Evolutionary conservation across 2,329 filamentous ascomycete species (phyloP), one percentile per base, ranked within the genome.

Genomic region (Fusarium denticulatum): DNA sequence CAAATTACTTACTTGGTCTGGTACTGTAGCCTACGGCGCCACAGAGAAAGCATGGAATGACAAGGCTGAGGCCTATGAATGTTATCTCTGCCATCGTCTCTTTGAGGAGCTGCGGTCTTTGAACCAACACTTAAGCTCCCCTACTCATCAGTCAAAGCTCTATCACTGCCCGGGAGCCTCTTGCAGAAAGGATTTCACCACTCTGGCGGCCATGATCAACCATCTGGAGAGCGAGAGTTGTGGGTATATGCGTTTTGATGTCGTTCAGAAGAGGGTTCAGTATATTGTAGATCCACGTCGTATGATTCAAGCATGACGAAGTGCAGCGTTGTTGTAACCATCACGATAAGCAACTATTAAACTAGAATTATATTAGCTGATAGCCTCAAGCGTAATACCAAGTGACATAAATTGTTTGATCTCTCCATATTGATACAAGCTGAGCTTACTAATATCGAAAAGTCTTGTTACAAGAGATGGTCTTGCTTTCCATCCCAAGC

Each of bases 281-380:
- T n/a, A 30, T 47, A 30, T 47, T 30, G 45, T 47, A 30, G 45
- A 47, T 16, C 28, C 45, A n/a, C 45, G 45, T 15, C 45, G 45
- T 16, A 12, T 47, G 45, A 47, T 47, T 30, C 28, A 47, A n/a
- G 28, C 26, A 30, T 30, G 9, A 47, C 3, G 28, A 30, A 24
- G 11, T 13, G 15, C n/a, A 16, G 42, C n/a, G 7, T 26, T 13
- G 24, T 16, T 9, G 16, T 26, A 45, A 24, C 16, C 24, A 26
- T 13, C 2, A n/a, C 15, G 42, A 26, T 26, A 18, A 45, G n/a
- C 6, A 13, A 3, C 6, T 24, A 8, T 0, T 24, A 26, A 6
- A 45, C 3, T 12, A 26, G 11, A 10, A 18, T 20, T 26, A 13
- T 26, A 15, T 4, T 26, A 45, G 16, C 42, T 24, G n/a, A 24